Base-by-base conservation (phyloP, 2,329 filamentous ascomycete genomes). In the Massarina eburnea region DNA sequence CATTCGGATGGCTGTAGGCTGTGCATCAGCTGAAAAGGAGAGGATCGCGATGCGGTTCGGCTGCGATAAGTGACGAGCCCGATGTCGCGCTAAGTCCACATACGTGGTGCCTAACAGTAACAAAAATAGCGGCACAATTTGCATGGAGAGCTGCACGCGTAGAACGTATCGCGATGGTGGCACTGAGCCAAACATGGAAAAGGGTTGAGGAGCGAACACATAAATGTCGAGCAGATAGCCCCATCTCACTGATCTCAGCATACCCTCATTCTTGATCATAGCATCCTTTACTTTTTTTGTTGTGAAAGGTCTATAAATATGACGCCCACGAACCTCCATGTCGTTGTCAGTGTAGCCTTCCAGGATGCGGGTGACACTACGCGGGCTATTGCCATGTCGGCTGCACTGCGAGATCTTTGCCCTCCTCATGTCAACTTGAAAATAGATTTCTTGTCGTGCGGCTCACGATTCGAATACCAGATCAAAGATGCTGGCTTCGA, bases 361-460 rank as follows among this genome's bases (percentile, higher is more conserved):
- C 63, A 66, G 44, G 63, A 66, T 54, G 62, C 62, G 17, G 63
- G 63, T 14, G 63, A 66, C 30, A 63, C 63, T 12, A 66, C 63
- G 14, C 55, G 63, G 15, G 63, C 63, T 30, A 64, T 66, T 34
- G 57, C 56, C 9, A 64, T 65, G 51, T 61, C 61, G 10, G 43
- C 45, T 10, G 59, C 63, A 9, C 47, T 66, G n/a, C 51, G 62
- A 17, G 62, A 65, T n/a, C 48, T 52, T 37, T 65, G 63, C 19
- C 62, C 63, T 8, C 34, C 54, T n/a, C 46, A 42, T 9, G 22
- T 59, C 29, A 47, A 62, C 8, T 53, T 66, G 20, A 60, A 63
- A 33, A 55, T 66, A 19, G 54, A 55, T 42, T 66, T 66, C 45
- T 46, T 66, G 2, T 66, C 63, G 1, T 65, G 62, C 33, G 63